Evolutionary conservation across 129 eudicot species (phyloP).

Genomic region (Flaveria ramosissima): DNA sequence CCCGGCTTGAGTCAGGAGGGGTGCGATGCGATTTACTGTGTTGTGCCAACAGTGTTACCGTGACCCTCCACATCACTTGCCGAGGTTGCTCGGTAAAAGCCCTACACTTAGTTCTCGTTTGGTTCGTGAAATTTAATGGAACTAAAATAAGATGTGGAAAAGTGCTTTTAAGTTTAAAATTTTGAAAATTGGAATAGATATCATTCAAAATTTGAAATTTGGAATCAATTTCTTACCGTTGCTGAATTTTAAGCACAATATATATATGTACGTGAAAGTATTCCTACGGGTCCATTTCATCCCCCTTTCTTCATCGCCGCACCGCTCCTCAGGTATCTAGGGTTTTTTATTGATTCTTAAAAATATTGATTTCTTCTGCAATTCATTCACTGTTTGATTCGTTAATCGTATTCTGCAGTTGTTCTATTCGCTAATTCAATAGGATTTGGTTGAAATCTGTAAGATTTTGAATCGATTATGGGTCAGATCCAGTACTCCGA

Average conservation of each 20-base stretch:
- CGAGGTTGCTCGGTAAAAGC: no score
- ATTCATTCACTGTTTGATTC: not conserved
- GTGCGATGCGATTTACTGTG: no score
- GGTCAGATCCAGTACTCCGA: slow-evolving; percentile 91
- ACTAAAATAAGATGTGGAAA: not conserved
- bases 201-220: not conserved
- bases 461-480: slow-evolving; percentile 37
- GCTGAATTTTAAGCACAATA: not conserved
- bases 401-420: not conserved
- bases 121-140: no score
- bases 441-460: slow-evolving; percentile 17
- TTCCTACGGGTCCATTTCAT: not conserved
- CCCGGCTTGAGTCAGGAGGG: no score
- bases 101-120: no score
- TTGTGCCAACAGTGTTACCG: no score
- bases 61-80: no score
- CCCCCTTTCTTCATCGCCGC: not conserved
- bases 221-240: slow-evolving; percentile 19
- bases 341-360: not conserved
- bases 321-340: not conserved
- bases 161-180: not conserved
- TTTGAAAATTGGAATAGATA: not conserved
- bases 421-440: slow-evolving; percentile 12
- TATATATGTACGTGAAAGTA: not conserved
- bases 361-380: not conserved